Percentiles rank a stretch among this genome's conserved stretches.
phyloP scores from a whole-genome alignment of 495 filamentous ascomycete genomes.

The Barbatosphaeria neglecta region DNA sequence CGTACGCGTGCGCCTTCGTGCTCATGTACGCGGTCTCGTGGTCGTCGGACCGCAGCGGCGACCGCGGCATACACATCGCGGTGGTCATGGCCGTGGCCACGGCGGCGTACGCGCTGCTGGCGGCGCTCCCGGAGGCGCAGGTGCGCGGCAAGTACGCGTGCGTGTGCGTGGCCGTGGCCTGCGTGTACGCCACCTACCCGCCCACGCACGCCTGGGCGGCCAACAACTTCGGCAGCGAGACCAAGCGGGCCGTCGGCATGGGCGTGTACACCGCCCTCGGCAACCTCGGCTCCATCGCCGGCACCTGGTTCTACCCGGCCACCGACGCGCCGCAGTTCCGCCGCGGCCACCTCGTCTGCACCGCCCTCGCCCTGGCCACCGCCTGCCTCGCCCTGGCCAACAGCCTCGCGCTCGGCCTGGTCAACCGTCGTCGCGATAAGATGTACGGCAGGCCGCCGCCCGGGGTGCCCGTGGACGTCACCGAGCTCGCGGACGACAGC shows the following conservation, averaged over 20 bases:
- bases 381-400: not conserved
- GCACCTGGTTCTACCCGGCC: not conserved
- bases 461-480: not conserved
- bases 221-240: not conserved
- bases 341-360: not conserved
- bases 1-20: not conserved
- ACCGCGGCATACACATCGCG: not conserved
- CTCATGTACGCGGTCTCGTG: not conserved
- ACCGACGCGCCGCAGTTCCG: not conserved
- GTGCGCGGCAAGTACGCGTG: not conserved
- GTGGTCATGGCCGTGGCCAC: not conserved
- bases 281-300: not conserved
- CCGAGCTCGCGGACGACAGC: not conserved
- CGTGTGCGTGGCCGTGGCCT: not conserved
- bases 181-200: not conserved
- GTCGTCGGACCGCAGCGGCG: not conserved
- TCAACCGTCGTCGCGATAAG: not conserved
- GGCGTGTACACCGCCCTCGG: not conserved
- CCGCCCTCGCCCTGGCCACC: not conserved
- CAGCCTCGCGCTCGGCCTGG: not conserved
- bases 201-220: conserved; percentile 1
- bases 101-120: not conserved
- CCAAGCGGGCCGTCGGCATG: not conserved
- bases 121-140: not conserved
- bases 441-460: not conserved